These are phyloP conservation scores for Hymenoscyphus fructigenus DNA, from an alignment of 2,329 filamentous ascomycete genomes.

Conservation along the genomic window DNA sequence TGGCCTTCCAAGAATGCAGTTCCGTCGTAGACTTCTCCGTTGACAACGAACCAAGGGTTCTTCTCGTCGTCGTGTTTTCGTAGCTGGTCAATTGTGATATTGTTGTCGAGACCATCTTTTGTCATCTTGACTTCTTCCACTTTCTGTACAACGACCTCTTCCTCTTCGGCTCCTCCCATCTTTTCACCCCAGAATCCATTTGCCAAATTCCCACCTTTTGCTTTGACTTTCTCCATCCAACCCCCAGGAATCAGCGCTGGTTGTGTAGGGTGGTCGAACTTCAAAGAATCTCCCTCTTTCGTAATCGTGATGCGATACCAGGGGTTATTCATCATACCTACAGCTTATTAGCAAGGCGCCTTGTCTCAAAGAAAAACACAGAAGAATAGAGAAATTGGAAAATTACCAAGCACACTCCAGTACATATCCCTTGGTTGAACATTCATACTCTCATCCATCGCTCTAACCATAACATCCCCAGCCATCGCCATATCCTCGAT, in stretches of 20 bases:
- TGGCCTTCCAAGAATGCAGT: constrained; percentile 77
- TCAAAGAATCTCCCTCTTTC: constrained; percentile 61
- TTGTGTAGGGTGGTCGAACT: constrained; percentile 87
- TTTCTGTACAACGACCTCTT: constrained; percentile 48
- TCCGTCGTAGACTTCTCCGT: constrained; percentile 87
- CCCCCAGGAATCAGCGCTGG: constrained; percentile 75
- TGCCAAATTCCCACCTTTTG: constrained; percentile 71
- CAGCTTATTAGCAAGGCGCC: not conserved
- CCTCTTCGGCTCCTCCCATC: constrained; percentile 50
- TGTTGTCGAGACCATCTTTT: constrained; percentile 60
- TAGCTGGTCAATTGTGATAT: constrained; percentile 71
- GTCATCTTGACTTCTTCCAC: constrained; percentile 74
- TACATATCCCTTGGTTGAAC: constrained; percentile 91
- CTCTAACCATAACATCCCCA: constrained; percentile 75
- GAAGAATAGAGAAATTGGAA: not conserved
- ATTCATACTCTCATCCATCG: constrained; percentile 89
- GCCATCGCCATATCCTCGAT: constrained; percentile 60
- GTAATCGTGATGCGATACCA: constrained; percentile 84
- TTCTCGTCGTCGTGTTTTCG: constrained; percentile 63
- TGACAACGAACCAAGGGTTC: constrained; percentile 82
- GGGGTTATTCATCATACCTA: constrained; percentile 89
- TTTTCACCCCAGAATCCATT: constrained; percentile 87
- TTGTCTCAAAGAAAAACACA: too few species aligned
- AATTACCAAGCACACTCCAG: constrained; percentile 81
- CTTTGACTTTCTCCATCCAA: constrained; percentile 93